Conservation (phyloP, 2,329 filamentous ascomycete species). For the Alternaria sp. region DNA sequence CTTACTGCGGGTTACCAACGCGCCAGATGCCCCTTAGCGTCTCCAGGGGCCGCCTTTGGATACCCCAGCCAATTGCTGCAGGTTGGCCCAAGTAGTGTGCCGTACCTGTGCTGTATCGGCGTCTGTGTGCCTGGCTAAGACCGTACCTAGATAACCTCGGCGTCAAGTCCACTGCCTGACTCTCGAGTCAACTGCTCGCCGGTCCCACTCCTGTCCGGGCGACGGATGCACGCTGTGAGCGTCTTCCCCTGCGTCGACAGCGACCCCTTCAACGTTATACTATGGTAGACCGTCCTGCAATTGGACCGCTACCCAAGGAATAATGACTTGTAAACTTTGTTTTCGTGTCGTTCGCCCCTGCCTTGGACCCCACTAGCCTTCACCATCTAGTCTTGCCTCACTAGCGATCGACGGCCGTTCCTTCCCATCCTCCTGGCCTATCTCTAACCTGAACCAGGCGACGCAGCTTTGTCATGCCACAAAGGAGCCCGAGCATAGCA, state of each 20-base stretch:
- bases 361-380: background rate
- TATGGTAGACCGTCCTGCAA: background rate
- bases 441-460: conserved; percentile 9
- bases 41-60: conserved; percentile 15
- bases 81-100: conserved; percentile 4
- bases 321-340: background rate
- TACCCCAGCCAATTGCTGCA: conserved; percentile 15
- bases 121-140: conserved; percentile 7
- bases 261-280: background rate
- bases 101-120: conserved; percentile 1
- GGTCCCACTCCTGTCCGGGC: conserved; percentile 1
- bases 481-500: conserved; percentile 7
- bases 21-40: conserved; percentile 22
- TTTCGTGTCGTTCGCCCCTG: conserved; percentile 5
- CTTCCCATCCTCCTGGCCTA: conserved; percentile 8
- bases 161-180: background rate
- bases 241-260: background rate
- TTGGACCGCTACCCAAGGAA: background rate
- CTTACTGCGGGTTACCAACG: conserved; percentile 12
- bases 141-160: conserved; percentile 4
- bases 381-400: conserved; percentile 6
- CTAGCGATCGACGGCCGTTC: conserved; percentile 1
- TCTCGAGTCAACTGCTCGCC: conserved; percentile 5
- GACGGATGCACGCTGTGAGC: background rate
- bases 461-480: conserved; percentile 6